Evolutionary conservation across 257 asterid genomes (phyloP).

Genomic region (Rhazya stricta): DNA sequence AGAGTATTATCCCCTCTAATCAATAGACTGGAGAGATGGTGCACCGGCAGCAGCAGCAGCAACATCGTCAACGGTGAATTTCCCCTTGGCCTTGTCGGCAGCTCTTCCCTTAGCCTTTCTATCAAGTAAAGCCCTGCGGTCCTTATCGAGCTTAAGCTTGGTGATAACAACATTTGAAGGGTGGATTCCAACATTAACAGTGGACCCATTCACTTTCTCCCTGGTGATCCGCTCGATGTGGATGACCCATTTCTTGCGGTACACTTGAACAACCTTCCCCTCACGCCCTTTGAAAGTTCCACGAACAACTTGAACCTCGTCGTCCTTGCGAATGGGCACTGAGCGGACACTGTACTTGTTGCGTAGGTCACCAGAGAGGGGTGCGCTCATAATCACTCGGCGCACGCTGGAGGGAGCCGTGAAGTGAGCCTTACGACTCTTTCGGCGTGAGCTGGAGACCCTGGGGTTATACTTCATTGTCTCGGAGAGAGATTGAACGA

Average conservation of each 20-base stretch:
- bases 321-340: slow-evolving; percentile 31
- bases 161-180: slow-evolving; percentile 20
- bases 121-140: slow-evolving; percentile 24
- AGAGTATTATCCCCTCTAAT: slow-evolving; percentile 8
- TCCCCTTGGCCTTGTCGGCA: slow-evolving; percentile 29
- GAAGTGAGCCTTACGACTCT: slow-evolving; percentile 30
- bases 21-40: slow-evolving; percentile 19
- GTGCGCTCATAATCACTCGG: slow-evolving; percentile 28
- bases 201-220: slow-evolving; percentile 29
- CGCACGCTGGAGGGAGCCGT: slow-evolving; percentile 31
- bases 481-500: not conserved
- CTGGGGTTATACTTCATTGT: slow-evolving; percentile 33
- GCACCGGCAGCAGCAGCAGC: slow-evolving; percentile 20
- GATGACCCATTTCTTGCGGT: slow-evolving; percentile 20
- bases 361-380: slow-evolving; percentile 29
- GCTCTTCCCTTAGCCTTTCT: slow-evolving; percentile 29
- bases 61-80: slow-evolving; percentile 24
- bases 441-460: slow-evolving; percentile 32
- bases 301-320: slow-evolving; percentile 36
- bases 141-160: slow-evolving; percentile 30
- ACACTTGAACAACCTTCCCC: slow-evolving; percentile 29
- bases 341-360: slow-evolving; percentile 30
- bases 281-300: slow-evolving; percentile 37
- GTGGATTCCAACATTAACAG: slow-evolving; percentile 18
- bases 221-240: slow-evolving; percentile 27